Percentiles rank a stretch among this genome's conserved stretches.
phyloP scores from a whole-genome alignment of 805 yeast species.

The Kuraishia piskuri region DNA sequence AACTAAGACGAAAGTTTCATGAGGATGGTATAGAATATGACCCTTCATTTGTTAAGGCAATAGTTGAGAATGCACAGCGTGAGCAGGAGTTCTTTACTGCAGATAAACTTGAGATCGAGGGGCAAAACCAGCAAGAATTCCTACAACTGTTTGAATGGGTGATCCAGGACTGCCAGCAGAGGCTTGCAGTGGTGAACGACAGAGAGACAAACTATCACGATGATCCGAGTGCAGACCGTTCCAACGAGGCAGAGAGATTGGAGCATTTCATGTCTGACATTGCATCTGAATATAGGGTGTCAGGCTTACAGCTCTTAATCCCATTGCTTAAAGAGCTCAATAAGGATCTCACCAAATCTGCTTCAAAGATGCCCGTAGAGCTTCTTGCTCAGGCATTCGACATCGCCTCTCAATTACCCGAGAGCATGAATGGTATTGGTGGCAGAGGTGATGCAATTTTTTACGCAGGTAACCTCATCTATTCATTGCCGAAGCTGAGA shows the following conservation, averaged over 20 bases:
- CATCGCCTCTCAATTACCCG: constrained; percentile 27
- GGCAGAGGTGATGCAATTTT: constrained; percentile 25
- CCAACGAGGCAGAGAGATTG: neutral
- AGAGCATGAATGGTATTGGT: constrained; percentile 11
- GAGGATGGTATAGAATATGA: constrained; percentile 4
- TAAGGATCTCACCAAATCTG: constrained; percentile 3
- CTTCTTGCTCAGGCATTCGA: constrained; percentile 28
- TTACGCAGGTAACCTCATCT: constrained; percentile 34
- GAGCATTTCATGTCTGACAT: constrained; percentile 1
- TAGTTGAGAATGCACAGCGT: constrained; percentile 5
- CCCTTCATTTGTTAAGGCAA: constrained; percentile 4
- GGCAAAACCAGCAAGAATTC: constrained; percentile 2
- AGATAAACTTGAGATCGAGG: neutral
- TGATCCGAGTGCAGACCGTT: neutral
- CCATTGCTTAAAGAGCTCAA: constrained; percentile 2
- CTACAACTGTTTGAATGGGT: constrained; percentile 3
- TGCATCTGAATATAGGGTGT: constrained; percentile 1
- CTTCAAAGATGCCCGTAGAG: constrained; percentile 22
- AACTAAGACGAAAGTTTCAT: constrained; percentile 1
- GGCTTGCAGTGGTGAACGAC: constrained; percentile 2
- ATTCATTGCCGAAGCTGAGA: constrained; percentile 29
- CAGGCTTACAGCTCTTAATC: constrained; percentile 4
- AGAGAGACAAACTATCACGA: neutral
- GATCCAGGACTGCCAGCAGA: neutral
- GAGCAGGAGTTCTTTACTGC: neutral